phyloP scores from a whole-genome alignment of 2,329 filamentous ascomycete species.

The Verticillium tricorpus region DNA sequence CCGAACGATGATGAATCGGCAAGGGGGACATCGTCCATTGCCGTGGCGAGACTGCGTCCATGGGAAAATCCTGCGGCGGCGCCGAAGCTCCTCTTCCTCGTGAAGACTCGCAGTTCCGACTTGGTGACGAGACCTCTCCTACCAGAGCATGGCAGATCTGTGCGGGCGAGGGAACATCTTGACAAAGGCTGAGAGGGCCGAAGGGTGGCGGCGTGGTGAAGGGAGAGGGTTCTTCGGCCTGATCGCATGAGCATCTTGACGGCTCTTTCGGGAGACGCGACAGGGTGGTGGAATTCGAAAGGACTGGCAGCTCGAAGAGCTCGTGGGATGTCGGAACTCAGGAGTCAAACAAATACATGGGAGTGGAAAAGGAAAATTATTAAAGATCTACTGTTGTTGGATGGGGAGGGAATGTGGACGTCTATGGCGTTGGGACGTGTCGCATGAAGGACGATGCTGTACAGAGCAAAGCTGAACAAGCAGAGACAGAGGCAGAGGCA shows the following conservation, averaged over 20 bases:
- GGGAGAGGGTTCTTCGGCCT: constrained; percentile 8
- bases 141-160: not conserved
- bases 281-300: not conserved
- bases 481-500: not conserved
- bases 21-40: constrained; percentile 31
- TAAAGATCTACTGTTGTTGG: constrained; percentile 7
- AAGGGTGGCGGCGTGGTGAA: constrained; percentile 9
- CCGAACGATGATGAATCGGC: constrained; percentile 1
- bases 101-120: constrained; percentile 3
- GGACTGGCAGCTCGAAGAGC: constrained; percentile 4
- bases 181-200: constrained; percentile 5
- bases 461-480: not conserved
- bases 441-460: not conserved
- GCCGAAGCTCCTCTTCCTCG: constrained; percentile 7
- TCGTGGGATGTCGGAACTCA: constrained; percentile 5
- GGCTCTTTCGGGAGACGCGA: constrained; percentile 1
- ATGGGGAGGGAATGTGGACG: constrained; percentile 7
- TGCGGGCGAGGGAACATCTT: not conserved
- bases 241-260: constrained; percentile 12
- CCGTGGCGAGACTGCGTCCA: constrained; percentile 32
- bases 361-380: not conserved
- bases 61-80: not conserved
- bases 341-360: constrained; percentile 5
- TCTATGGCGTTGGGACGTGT: constrained; percentile 1
- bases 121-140: constrained; percentile 4